A percentile compares a stretch with the other conserved stretches of the same genome.
These are phyloP conservation scores for Trametes gibbosa DNA, from an alignment of 768 basidiomycete genomes.

Conservation along the genomic window DNA sequence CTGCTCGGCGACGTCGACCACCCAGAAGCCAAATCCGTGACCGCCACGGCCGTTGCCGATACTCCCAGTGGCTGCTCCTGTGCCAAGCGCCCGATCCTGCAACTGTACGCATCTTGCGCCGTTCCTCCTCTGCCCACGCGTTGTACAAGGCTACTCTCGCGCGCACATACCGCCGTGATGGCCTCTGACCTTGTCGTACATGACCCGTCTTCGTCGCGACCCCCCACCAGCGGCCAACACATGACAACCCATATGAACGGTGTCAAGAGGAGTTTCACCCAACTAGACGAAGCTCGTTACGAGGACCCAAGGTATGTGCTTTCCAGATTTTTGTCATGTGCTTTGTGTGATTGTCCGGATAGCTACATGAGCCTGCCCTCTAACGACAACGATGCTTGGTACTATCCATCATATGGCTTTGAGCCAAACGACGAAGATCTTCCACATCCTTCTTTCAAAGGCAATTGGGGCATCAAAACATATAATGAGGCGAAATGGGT, in stretches of 20 bases:
- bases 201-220: constrained; percentile 21
- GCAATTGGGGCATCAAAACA: constrained; percentile 86
- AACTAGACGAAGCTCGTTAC: constrained; percentile 25
- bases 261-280: constrained; percentile 13
- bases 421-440: constrained; percentile 56
- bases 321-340: neutral
- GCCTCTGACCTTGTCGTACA: constrained; percentile 8
- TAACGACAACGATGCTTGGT: constrained; percentile 78
- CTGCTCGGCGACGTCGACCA: constrained; percentile 1
- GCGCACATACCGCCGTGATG: neutral
- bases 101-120: neutral
- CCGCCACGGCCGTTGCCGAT: constrained; percentile 9
- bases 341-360: neutral
- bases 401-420: constrained; percentile 78
- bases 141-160: neutral
- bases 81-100: neutral
- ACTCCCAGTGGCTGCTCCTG: neutral
- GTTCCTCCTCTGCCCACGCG: neutral
- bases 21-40: constrained; percentile 1
- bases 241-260: constrained; percentile 12
- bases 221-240: constrained; percentile 22
- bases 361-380: constrained; percentile 33
- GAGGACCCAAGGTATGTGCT: constrained; percentile 25
- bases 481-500: constrained; percentile 78
- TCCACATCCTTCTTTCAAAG: constrained; percentile 43